Conservation (phyloP, 2,329 filamentous ascomycete species). For the Fusarium sp. region DNA sequence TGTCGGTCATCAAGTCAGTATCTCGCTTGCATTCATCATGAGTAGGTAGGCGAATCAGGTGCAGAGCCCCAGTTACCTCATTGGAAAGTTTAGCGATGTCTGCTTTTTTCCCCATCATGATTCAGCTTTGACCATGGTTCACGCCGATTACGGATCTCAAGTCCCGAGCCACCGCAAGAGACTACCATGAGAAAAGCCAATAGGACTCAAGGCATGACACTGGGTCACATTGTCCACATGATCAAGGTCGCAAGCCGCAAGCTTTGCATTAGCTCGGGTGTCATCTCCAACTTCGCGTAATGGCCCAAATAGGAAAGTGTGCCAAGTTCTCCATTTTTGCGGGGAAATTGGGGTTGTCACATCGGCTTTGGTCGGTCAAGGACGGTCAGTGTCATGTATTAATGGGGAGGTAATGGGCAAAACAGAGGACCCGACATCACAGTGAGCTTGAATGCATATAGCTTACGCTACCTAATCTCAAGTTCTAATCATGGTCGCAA, state of each 20-base stretch:
- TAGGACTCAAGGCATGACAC: not conserved
- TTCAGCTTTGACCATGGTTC: not conserved
- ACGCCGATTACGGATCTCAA: not conserved
- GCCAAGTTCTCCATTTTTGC: not conserved
- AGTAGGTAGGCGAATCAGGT: not conserved
- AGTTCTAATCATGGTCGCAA: not conserved
- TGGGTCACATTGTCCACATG: not conserved
- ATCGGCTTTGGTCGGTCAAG: not conserved
- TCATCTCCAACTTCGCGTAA: not conserved
- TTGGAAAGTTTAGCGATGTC: not conserved
- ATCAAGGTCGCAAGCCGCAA: not conserved
- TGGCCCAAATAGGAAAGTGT: not conserved
- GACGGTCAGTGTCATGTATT: not conserved
- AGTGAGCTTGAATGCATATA: not conserved
- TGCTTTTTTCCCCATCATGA: not conserved
- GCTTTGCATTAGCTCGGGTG: not conserved
- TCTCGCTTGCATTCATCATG: not conserved
- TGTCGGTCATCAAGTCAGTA: not conserved
- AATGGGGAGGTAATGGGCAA: not conserved
- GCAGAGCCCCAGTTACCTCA: not conserved
- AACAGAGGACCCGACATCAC: not conserved
- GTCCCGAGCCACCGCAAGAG: not conserved
- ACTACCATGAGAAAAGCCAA: not conserved
- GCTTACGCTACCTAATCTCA: too few species aligned
- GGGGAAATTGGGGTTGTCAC: not conserved